Evolutionary conservation across 192 early-diverging fungal genomes (phyloP).

Genomic region (Coemansia erecta): DNA sequence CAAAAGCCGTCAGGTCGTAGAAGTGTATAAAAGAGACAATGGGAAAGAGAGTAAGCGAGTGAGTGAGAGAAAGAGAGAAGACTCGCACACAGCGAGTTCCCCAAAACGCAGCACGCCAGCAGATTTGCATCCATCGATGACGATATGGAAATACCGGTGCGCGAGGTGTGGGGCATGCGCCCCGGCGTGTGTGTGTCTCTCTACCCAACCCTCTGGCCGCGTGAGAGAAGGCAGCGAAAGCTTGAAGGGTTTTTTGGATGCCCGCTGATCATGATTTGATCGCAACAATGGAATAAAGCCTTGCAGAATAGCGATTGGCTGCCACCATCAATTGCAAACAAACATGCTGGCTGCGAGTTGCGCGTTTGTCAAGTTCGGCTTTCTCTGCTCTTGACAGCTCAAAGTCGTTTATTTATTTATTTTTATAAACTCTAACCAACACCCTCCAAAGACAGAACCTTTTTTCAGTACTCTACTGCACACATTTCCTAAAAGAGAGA

Average conservation of each 20-base stretch:
- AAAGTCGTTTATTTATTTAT: background rate
- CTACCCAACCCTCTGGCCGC: no score
- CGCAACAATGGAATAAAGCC: no score
- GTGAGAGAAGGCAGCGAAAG: no score
- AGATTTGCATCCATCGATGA: no score
- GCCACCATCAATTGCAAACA: background rate
- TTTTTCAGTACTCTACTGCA: background rate
- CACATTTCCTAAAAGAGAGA: no score
- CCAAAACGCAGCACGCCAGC: background rate
- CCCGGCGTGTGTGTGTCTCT: no score
- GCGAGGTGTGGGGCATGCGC: no score
- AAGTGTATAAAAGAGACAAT: background rate
- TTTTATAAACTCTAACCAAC: background rate
- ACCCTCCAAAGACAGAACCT: background rate
- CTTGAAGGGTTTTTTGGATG: no score
- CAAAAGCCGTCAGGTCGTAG: background rate
- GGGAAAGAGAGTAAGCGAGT: background rate
- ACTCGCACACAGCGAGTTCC: background rate
- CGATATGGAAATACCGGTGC: no score
- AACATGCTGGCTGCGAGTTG: background rate
- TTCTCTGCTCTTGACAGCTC: background rate
- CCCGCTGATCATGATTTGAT: no score
- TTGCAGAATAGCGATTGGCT: no score
- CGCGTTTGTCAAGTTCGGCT: background rate
- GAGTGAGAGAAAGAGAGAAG: background rate